Evolutionary conservation across 768 basidiomycete genomes (phyloP).

Genomic region (Lyophyllum shimeji): DNA sequence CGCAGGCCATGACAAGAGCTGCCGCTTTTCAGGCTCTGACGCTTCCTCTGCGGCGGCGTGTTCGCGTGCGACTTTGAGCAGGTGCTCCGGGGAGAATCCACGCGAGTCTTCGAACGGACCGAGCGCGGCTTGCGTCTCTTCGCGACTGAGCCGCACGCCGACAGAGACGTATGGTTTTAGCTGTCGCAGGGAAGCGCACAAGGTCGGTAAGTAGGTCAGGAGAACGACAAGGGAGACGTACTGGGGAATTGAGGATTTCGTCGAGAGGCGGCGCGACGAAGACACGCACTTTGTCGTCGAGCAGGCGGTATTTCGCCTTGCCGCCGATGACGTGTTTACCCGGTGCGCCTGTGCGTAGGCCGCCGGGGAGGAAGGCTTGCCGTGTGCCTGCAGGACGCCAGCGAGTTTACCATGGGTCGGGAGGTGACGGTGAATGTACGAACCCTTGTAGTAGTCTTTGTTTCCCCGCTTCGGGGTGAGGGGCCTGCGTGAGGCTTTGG

Average conservation of each 20-base stretch:
- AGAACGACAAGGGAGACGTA: slow-evolving; percentile 30
- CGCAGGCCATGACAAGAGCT: slow-evolving; percentile 9
- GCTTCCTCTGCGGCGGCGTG: slow-evolving; percentile 5
- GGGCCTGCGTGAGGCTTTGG: slow-evolving; percentile 82
- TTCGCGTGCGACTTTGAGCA: slow-evolving; percentile 39
- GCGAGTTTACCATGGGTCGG: too few species aligned
- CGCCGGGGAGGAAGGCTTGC: slow-evolving; percentile 81
- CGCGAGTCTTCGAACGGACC: slow-evolving; percentile 35
- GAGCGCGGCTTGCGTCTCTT: slow-evolving; percentile 35
- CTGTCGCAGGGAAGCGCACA: slow-evolving; percentile 33
- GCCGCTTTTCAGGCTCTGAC: slow-evolving; percentile 2
- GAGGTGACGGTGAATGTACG: slow-evolving; percentile 5
- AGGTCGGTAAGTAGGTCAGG: neutral
- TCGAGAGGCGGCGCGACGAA: slow-evolving; percentile 79
- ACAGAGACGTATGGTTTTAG: slow-evolving; percentile 69
- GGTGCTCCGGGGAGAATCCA: slow-evolving; percentile 43
- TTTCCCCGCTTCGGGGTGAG: slow-evolving; percentile 87
- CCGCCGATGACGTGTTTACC: slow-evolving; percentile 81
- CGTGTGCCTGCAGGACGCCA: slow-evolving; percentile 59
- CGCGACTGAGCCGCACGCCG: slow-evolving; percentile 36
- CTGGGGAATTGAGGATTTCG: slow-evolving; percentile 56
- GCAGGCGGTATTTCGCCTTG: slow-evolving; percentile 75
- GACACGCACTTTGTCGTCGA: slow-evolving; percentile 82
- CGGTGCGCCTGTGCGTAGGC: slow-evolving; percentile 84
- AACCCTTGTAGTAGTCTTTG: slow-evolving; percentile 97